Evolutionary conservation across 148 eudicot genomes (phyloP).

Genomic region (Vaccinium macrocarpon): DNA sequence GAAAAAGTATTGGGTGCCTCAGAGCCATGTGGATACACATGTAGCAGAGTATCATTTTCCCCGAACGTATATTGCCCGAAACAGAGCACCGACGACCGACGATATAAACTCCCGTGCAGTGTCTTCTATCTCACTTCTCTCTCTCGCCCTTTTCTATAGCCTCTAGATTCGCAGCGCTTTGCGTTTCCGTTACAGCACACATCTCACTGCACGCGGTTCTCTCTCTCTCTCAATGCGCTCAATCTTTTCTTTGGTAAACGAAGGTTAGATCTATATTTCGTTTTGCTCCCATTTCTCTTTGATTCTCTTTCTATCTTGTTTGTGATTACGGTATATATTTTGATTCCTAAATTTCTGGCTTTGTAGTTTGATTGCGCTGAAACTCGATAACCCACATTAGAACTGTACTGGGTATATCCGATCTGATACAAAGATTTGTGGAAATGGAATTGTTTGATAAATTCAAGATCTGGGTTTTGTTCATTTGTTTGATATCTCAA

Average conservation of each 20-base stretch:
- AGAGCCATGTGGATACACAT: not conserved
- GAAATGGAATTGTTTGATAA: constrained; percentile 23
- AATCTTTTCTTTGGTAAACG: constrained; percentile 4
- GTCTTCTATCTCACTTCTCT: not conserved
- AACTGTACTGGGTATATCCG: constrained; percentile 18
- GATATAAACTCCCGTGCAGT: not conserved
- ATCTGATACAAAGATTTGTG: constrained; percentile 11
- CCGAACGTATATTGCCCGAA: not conserved
- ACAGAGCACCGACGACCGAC: not conserved
- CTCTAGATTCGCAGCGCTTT: not conserved
- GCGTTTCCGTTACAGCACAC: not conserved
- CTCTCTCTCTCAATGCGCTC: not conserved
- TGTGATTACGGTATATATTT: not conserved
- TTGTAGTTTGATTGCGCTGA: not conserved
- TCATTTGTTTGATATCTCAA: constrained; percentile 20
- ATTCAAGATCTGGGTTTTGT: constrained; percentile 32
- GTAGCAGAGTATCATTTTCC: not conserved
- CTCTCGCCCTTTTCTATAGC: not conserved
- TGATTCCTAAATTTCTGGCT: not conserved
- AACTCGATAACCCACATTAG: not conserved
- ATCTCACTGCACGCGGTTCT: not conserved
- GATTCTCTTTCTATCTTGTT: not conserved
- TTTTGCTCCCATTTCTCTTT: not conserved
- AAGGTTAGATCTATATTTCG: constrained; percentile 13
- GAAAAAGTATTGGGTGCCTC: not conserved